Evolutionary conservation across 345 rosid genomes (phyloP), one percentile per base, ranked within the genome.

Genomic region (Barbarea vulgaris): DNA sequence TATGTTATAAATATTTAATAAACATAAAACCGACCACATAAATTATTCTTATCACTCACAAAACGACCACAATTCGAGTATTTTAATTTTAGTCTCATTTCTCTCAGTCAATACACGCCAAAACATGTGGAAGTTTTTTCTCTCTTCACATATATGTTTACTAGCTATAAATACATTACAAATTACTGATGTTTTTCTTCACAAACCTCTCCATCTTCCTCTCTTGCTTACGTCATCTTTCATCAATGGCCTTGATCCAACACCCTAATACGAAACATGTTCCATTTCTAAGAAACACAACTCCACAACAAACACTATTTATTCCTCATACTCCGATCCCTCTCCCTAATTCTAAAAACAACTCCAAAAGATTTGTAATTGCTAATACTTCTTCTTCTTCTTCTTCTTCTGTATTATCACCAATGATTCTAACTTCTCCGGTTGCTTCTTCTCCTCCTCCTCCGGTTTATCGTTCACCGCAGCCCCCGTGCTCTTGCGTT

Each of bases 231-330:
- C 36, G 22, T n/a, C 11, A 42, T 64, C 34, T 19, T 44, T 60
- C 7, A 69, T 37, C 53, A 19, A 84, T 86, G 89, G 87, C 87
- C 2, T 64, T 74, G 17, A 58, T 82, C 79, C 77, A 82, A 48
- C 79, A 9, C 78, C 75, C 81, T 21, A 75, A 67, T 54, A 13
- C 39, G 53, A 78, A 67, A 55, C 72, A 64, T 34, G 62, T 47
- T 64, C 12, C 62, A 56, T 37, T 71, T 56, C 61, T 36, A 24
- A 64, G 17, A 48, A 28, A 65, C 48, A 66, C 5, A 70, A 57
- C 39, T 54, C 42, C 48, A 68, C 31, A 51, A 41, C 48, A 64
- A 21, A 52, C 64, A 18, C 47, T 39, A 22, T 28, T 21, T 57
- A 30, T 39, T 57, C 46, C 46, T 28, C 53, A 59, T 28, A n/a